Evolutionary conservation across 805 yeast genomes (phyloP).

Genomic region (Hanseniaspora occidentalis): DNA sequence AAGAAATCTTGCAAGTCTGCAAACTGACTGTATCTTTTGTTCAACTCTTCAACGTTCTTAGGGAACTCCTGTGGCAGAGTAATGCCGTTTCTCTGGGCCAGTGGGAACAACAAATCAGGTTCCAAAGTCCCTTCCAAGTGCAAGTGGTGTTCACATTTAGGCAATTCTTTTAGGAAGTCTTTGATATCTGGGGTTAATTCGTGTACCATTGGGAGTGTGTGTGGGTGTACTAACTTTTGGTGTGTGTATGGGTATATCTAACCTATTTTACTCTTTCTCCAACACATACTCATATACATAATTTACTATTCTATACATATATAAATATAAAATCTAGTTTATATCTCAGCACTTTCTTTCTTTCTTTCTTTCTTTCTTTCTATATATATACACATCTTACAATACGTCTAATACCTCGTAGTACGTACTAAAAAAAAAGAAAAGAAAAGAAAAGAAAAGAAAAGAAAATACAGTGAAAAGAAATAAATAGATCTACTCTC

Average conservation of each 20-base stretch:
- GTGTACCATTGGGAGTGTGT: neutral
- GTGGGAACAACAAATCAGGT: conserved; percentile 57
- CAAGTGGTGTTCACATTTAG: conserved; percentile 81
- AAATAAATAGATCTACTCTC: no score
- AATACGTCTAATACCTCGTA: no score
- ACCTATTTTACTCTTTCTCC: no score
- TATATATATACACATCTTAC: no score
- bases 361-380: no score
- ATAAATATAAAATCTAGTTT: no score
- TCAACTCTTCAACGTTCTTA: conserved; percentile 40
- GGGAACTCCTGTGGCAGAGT: conserved; percentile 54
- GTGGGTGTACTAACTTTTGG: no score
- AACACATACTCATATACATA: no score
- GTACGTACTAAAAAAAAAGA: no score
- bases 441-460: neutral
- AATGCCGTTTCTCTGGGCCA: conserved; percentile 55
- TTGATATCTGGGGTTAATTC: neutral
- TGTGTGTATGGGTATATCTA: no score
- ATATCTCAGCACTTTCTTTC: no score
- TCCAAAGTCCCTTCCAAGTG: conserved; percentile 76
- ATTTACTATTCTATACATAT: neutral
- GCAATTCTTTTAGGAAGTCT: conserved; percentile 42
- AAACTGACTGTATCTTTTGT: conserved; percentile 47
- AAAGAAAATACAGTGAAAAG: neutral
- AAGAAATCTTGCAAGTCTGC: conserved; percentile 66